Evolutionary conservation across 352 stramenopile species (phyloP).

Genomic region (Elongisporangium undulatum): DNA sequence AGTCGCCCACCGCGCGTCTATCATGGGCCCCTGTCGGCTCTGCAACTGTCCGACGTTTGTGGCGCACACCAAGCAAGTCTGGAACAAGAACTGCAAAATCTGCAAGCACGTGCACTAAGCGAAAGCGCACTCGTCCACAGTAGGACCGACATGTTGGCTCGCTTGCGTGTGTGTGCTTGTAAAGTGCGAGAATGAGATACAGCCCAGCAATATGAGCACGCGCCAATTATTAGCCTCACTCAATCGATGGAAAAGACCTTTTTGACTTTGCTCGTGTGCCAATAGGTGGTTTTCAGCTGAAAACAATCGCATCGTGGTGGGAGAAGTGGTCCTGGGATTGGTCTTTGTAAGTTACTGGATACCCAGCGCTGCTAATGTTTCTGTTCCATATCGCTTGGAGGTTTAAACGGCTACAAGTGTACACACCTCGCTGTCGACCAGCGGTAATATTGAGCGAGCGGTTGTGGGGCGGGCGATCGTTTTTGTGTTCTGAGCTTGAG

Average conservation of each 20-base stretch:
- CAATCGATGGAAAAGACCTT: background rate
- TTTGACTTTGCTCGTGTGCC: too few relatives aligned
- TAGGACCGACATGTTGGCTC: background rate
- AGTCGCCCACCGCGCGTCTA: conserved; percentile 26
- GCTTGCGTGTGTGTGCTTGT: background rate
- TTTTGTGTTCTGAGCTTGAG: background rate
- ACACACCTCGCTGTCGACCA: background rate
- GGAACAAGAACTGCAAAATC: conserved; percentile 73
- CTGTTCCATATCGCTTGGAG: background rate
- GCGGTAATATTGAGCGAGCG: background rate
- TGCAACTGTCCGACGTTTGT: conserved; percentile 65
- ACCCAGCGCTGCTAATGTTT: background rate
- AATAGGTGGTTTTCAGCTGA: too few relatives aligned
- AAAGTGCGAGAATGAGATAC: background rate
- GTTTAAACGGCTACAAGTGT: background rate
- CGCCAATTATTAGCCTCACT: background rate
- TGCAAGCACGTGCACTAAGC: conserved; percentile 58
- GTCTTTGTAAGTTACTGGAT: background rate
- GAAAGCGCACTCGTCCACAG: background rate
- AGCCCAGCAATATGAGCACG: background rate
- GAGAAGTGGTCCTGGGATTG: background rate
- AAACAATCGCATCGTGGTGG: background rate
- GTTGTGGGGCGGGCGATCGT: background rate
- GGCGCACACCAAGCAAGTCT: conserved; percentile 54
- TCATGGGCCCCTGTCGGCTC: conserved; percentile 49